Evolutionary conservation across 192 early-diverging fungal species (phyloP).

Genomic region (Backusella westeae): DNA sequence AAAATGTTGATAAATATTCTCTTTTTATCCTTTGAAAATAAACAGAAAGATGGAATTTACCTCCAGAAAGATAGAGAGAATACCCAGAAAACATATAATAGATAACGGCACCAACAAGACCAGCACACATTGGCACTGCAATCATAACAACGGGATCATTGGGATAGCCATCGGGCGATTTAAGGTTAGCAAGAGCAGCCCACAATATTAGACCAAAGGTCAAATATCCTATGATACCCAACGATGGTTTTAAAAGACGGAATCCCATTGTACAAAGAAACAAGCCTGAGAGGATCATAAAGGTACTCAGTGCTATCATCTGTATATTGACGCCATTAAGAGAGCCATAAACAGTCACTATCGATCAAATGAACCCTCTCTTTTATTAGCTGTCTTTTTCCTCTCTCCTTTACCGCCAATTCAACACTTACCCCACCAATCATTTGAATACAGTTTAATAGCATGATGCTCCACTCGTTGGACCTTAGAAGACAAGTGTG

Average conservation of each 20-base stretch:
- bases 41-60: neutral
- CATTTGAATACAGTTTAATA: neutral
- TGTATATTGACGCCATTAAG: neutral
- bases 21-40: neutral
- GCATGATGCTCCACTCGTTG: neutral
- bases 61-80: neutral
- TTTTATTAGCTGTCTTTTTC: neutral
- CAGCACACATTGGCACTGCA: slow-evolving; percentile 9
- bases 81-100: neutral
- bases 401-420: neutral
- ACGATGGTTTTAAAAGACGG: neutral
- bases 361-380: neutral
- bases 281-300: neutral
- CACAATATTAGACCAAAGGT: neutral
- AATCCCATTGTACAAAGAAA: neutral
- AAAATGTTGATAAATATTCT: neutral
- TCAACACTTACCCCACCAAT: neutral
- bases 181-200: slow-evolving; percentile 9
- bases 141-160: slow-evolving; percentile 9
- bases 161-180: neutral
- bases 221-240: neutral
- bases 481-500: neutral
- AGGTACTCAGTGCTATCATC: neutral
- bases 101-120: slow-evolving; percentile 6
- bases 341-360: neutral